Evolutionary conservation across 345 rosid genomes (phyloP).

Genomic region (Eucalyptus brandiana): DNA sequence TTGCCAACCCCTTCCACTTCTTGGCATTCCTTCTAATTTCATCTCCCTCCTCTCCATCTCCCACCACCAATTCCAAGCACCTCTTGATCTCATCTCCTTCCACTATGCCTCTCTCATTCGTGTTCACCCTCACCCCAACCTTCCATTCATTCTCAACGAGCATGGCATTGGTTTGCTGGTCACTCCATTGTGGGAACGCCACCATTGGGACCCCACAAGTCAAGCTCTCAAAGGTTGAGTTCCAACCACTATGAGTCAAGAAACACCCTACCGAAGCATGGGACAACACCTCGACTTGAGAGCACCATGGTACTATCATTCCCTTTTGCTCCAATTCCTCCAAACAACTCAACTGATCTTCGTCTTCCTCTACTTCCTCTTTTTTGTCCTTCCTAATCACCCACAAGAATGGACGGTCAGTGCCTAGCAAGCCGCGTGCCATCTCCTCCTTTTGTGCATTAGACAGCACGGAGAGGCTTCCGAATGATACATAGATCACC

Average conservation of each 20-base stretch:
- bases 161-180: conserved; percentile 54
- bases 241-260: conserved; percentile 71
- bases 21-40: conserved; percentile 23
- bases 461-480: conserved; percentile 13
- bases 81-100: conserved; percentile 39
- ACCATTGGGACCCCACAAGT: conserved; percentile 41
- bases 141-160: conserved; percentile 45
- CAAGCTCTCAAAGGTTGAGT: conserved; percentile 60
- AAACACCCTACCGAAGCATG: conserved; percentile 50
- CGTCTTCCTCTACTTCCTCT: conserved; percentile 5
- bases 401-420: conserved; percentile 44
- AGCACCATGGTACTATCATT: conserved; percentile 62
- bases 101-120: conserved; percentile 27
- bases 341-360: conserved; percentile 5
- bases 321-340: conserved; percentile 44
- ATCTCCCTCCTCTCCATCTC: conserved; percentile 8
- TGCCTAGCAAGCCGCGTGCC: conserved; percentile 9
- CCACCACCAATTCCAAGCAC: conserved; percentile 53
- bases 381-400: conserved; percentile 12
- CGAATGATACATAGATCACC: conserved; percentile 35
- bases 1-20: conserved; percentile 43
- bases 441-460: conserved; percentile 41
- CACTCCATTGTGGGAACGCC: conserved; percentile 54
- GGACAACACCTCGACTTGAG: conserved; percentile 49
- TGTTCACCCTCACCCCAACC: conserved; percentile 37